Base-by-base conservation (phyloP, 495 filamentous ascomycete species). In the Tuber melanosporum region DNA sequence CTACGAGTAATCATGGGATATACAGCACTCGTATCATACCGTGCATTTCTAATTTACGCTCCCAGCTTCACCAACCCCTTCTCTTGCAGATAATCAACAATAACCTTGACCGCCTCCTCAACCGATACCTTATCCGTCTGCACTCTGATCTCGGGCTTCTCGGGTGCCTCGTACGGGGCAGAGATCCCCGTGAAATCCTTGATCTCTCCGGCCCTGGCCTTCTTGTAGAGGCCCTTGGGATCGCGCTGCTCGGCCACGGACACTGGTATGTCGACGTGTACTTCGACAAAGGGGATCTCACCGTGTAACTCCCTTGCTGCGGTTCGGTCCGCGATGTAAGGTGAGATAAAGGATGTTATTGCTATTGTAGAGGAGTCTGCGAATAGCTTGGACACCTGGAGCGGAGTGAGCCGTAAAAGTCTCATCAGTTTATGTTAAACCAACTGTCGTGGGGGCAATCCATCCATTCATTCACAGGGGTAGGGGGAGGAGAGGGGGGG, bases 191-290 rank as follows among this genome's bases (percentile, higher is more conserved):
- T 99, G 83, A 99, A 99, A 80, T 98, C 94, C 87, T 95, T 95
- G 83, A 98, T 97, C 83, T 95, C 89, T 20, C 95, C 95, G 72
- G 91, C 91, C 26, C 94, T 87, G 9, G 95, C 95, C 89, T 97
- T 97, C 89, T 96, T 96, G 84, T 99, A 99, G 75, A 99, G 85
- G 14, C 95, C 96, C 89, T 99, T 99, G 41, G 95, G 95, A 84
- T 99, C 95, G 76, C 95, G 88, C 87, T 92, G 85, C 89, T 99
- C 96, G n/a, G 96, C 95, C 49, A 92, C 92, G 84, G 91, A 92
- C 75, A 98, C 86, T 6, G 93, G 90, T 17, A 98, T 88, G 84
- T 99, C 94, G 71, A 99, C 89, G 81, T 90, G 95, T 32, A 98
- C 92, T 85, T 99, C 95, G 77, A 99, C 90, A 85, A 99, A 99